These are phyloP conservation scores for Albifimbria verrucaria DNA, from an alignment of 2,329 filamentous ascomycete genomes.

Conservation along the genomic window DNA sequence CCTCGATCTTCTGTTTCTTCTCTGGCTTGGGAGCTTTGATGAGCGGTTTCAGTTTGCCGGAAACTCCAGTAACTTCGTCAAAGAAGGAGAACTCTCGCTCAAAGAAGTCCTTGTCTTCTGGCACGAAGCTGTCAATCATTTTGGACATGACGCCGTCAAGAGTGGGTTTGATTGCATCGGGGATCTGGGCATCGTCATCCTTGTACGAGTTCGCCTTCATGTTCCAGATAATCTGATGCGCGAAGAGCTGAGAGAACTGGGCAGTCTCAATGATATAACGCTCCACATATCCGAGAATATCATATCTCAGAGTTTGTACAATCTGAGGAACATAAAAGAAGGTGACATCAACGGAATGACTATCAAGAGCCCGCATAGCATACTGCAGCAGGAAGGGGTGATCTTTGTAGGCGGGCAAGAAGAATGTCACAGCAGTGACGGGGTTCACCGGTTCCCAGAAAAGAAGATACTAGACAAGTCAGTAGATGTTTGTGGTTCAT, in stretches of 20 bases:
- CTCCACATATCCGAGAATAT: slow-evolving; percentile 90
- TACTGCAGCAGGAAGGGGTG: slow-evolving; percentile 95
- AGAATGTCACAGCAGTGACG: slow-evolving; percentile 88
- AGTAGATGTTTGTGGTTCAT: slow-evolving; percentile 6
- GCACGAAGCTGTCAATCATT: slow-evolving; percentile 78
- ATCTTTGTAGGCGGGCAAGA: slow-evolving; percentile 85
- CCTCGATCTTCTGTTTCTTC: slow-evolving; percentile 99
- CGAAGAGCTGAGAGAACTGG: slow-evolving; percentile 95
- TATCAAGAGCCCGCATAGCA: slow-evolving; percentile 90
- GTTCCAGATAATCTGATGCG: slow-evolving; percentile 99
- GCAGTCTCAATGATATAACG: slow-evolving; percentile 96
- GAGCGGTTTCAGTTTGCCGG: slow-evolving; percentile 89
- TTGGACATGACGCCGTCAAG: slow-evolving; percentile 85
- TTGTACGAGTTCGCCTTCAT: slow-evolving; percentile 99
- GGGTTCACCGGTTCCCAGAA: slow-evolving; percentile 94
- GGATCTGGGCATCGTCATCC: slow-evolving; percentile 86
- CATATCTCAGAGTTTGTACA: slow-evolving; percentile 90
- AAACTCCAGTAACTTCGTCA: slow-evolving; percentile 91
- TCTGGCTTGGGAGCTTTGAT: slow-evolving; percentile 91
- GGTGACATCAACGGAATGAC: slow-evolving; percentile 91
- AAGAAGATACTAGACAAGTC: slow-evolving; percentile 65
- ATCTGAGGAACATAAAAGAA: slow-evolving; percentile 99
- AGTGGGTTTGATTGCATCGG: slow-evolving; percentile 88
- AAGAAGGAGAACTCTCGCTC: slow-evolving; percentile 98
- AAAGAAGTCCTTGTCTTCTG: slow-evolving; percentile 79